These are phyloP conservation scores for Lentinula novae-zelandiae DNA, from an alignment of 1,284 basidiomycete genomes.

Conservation along the genomic window DNA sequence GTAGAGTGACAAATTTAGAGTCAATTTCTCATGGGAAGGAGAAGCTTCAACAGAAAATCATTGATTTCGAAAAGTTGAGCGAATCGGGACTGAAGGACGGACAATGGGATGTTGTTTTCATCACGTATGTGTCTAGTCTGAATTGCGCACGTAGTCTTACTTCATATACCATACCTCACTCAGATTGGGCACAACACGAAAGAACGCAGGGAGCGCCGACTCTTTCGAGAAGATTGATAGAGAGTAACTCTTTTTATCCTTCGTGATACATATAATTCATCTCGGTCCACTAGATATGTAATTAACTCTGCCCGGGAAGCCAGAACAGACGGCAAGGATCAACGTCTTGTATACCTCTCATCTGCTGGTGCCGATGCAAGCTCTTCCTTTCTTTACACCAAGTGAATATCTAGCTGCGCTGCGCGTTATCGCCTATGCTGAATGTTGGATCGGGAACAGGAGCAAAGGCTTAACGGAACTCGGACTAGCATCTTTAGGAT, in stretches of 20 bases:
- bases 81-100: conserved; percentile 45
- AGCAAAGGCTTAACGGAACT: conserved; percentile 76
- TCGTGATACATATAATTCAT: neutral
- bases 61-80: conserved; percentile 66
- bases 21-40: conserved; percentile 33
- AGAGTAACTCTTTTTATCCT: conserved; percentile 42
- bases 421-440: neutral
- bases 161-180: neutral
- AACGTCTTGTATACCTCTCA: conserved; percentile 69
- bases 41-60: conserved; percentile 55
- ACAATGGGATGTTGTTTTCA: conserved; percentile 68
- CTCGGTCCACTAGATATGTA: conserved; percentile 51
- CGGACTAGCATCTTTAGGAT: conserved; percentile 61
- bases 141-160: neutral
- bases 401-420: conserved; percentile 22
- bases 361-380: conserved; percentile 38
- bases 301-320: conserved; percentile 66
- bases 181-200: conserved; percentile 63
- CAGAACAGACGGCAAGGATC: conserved; percentile 41
- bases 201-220: conserved; percentile 56
- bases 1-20: conserved; percentile 46
- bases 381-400: conserved; percentile 49
- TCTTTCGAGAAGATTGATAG: conserved; percentile 74
- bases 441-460: conserved; percentile 27
- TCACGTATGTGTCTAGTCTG: conserved; percentile 37